Evolutionary conservation across 805 yeast genomes (phyloP), one percentile per base, ranked within the genome.

Genomic region (Saccharomycopsis olivae): DNA sequence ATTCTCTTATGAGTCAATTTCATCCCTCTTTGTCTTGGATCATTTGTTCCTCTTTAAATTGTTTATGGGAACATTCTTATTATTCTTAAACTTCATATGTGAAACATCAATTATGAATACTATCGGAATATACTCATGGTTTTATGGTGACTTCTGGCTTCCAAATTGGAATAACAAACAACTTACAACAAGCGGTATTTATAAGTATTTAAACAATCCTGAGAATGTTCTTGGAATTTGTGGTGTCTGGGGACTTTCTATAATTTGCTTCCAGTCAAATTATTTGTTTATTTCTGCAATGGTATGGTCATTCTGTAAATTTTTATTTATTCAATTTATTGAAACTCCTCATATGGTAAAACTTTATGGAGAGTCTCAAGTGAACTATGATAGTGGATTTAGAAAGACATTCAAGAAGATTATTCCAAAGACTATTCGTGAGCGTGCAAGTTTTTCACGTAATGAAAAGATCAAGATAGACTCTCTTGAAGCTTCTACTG

Each of bases 61-160:
- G 71, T 77, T 79, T 39, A 51, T 78, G 35, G 89, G 89, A 9
- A 45, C 59, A 1, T 55, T 73, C 43, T 61, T 81, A 27, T 61
- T 78, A 13, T 49, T 66, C 5, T 62, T 83, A 21, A 94, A 83
- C 51, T 54, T 69, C 14, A 75, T 85, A 80, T 78, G 85, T 27
- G 75, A 80, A 49, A 51, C 66, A 18, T 80, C 85, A 23, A 80
- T 82, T 28, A 68, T 75, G 47, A 72, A 73, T 33, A 75, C 82
- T 36, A 74, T 83, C 48, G 89, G 89, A 2, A 80, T 79, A 46
- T 81, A 78, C 57, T 92, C 94, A n/a, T 83, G 92, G 92, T 83
- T 82, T 52, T 83, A 78, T 56, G 94, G 94, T 42, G 94, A 83
- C 56, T 83, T 83, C 58, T 83, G 82, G 58, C 61, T 80, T 43